These are phyloP conservation scores for Xylaria multiplex DNA, from an alignment of 2,329 filamentous ascomycete genomes.

Conservation along the genomic window DNA sequence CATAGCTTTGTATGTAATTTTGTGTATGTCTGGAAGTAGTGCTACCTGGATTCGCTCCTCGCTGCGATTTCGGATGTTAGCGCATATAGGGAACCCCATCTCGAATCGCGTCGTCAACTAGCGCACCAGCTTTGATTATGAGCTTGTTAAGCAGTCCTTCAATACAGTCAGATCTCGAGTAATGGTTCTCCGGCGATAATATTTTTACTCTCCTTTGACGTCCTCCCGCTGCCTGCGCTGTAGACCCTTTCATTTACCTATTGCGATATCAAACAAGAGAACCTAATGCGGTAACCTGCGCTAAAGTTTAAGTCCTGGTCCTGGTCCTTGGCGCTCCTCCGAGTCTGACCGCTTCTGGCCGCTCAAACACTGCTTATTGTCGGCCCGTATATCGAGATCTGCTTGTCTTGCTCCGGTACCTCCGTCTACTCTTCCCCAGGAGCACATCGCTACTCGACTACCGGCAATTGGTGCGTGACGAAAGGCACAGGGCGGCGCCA, in stretches of 20 bases:
- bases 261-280: background rate
- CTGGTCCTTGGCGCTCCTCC: constrained; percentile 21
- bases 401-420: background rate
- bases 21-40: background rate
- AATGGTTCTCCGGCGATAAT: background rate
- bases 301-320: constrained; percentile 18
- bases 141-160: constrained; percentile 9
- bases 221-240: background rate
- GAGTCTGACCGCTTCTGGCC: constrained; percentile 37
- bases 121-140: constrained; percentile 13
- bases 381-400: background rate
- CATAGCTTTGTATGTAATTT: background rate
- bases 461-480: constrained; percentile 29
- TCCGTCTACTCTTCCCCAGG: background rate
- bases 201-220: background rate
- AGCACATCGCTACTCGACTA: background rate
- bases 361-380: constrained; percentile 7
- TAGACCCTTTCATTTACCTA: background rate
- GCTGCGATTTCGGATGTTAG: constrained; percentile 32
- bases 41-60: background rate
- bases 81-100: constrained; percentile 1
- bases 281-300: constrained; percentile 9
- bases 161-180: constrained; percentile 24
- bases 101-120: constrained; percentile 13
- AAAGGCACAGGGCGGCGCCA: constrained; percentile 39